phyloP scores from a whole-genome alignment of 2,329 filamentous ascomycete species.

The Amesomyces nigricolor region DNA sequence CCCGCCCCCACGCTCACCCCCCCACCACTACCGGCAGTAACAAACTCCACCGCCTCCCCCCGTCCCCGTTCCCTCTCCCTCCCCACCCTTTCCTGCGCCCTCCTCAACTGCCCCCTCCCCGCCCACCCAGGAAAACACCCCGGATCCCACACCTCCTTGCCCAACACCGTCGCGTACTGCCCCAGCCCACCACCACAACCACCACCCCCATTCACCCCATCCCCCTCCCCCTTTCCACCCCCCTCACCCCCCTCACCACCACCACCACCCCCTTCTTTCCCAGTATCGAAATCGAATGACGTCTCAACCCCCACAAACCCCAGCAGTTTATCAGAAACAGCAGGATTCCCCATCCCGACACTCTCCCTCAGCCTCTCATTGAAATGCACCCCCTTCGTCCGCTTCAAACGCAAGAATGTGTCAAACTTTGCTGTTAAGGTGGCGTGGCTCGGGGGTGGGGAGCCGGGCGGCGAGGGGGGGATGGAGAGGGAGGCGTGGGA shows the following conservation, averaged over 20 bases:
- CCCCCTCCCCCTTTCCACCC: constrained; percentile 31
- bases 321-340: constrained; percentile 65
- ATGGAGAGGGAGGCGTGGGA: constrained; percentile 67
- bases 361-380: constrained; percentile 67
- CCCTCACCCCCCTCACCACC: constrained; percentile 16
- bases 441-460: constrained; percentile 34
- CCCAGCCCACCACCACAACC: constrained; percentile 31
- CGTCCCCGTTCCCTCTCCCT: constrained; percentile 41
- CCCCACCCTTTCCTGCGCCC: constrained; percentile 41
- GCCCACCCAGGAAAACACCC: constrained; percentile 50
- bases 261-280: constrained; percentile 36
- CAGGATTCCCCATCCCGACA: constrained; percentile 64
- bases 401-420: constrained; percentile 70
- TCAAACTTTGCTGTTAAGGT: constrained; percentile 60
- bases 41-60: constrained; percentile 48
- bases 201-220: constrained; percentile 24
- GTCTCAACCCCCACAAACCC: constrained; percentile 52
- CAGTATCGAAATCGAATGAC: constrained; percentile 32
- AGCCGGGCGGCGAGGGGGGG: constrained; percentile 64
- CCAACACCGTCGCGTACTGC: constrained; percentile 62
- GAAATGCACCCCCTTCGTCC: constrained; percentile 67
- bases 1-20: constrained; percentile 9
- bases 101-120: constrained; percentile 45
- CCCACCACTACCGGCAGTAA: constrained; percentile 30
- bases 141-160: constrained; percentile 53